These are phyloP conservation scores for Pyrus hybrid DNA, from an alignment of 331 rosid genomes.

Conservation along the genomic window DNA sequence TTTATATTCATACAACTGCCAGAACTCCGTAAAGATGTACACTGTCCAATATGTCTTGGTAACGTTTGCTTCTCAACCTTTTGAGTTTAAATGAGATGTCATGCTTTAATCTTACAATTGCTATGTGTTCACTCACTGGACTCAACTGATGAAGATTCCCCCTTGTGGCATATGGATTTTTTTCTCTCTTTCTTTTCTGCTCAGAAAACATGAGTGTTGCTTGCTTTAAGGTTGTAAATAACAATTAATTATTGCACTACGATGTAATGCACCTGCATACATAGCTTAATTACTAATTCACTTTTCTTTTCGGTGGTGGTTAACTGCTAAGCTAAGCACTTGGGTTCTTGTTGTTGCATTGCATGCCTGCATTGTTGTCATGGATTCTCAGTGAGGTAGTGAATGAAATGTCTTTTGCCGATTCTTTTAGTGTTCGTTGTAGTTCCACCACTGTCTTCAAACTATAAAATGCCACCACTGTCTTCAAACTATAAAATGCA, in stretches of 20 bases:
- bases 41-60: conserved; percentile 97
- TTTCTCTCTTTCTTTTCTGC: too few species aligned
- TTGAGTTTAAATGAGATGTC: not conserved
- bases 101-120: not conserved
- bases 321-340: not conserved
- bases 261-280: too few species aligned
- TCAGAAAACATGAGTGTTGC: too few species aligned
- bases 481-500: not conserved
- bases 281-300: too few species aligned
- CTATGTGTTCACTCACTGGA: not conserved
- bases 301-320: not conserved
- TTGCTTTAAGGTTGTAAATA: too few species aligned
- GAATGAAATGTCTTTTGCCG: not conserved
- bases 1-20: conserved; percentile 48
- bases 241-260: too few species aligned
- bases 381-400: not conserved
- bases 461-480: not conserved
- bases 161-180: not conserved
- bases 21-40: conserved; percentile 77
- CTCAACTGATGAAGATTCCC: not conserved
- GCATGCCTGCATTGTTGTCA: not conserved
- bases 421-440: not conserved
- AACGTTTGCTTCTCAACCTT: conserved; percentile 26
- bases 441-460: not conserved
- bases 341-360: not conserved